Conservation (phyloP, 2,329 filamentous ascomycete genomes). For the Fusarium sp. region DNA sequence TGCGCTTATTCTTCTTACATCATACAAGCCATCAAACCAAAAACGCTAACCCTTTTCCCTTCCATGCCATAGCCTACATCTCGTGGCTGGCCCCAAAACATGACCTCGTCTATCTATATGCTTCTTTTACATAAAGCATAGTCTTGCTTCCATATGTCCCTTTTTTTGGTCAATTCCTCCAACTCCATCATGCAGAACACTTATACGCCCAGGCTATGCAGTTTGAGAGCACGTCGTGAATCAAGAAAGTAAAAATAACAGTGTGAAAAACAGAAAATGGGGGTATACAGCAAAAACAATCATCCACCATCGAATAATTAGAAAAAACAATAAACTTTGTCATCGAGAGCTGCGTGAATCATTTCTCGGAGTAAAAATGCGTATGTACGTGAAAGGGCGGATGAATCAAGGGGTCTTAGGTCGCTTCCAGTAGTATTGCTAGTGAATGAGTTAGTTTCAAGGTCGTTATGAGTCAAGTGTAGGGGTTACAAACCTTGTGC, state of each 20-base stretch:
- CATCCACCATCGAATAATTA: slow-evolving; percentile 23
- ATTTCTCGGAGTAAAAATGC: slow-evolving; percentile 11
- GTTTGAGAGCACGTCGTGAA: slow-evolving; percentile 26
- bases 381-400: slow-evolving; percentile 25
- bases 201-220: slow-evolving; percentile 46
- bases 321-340: slow-evolving; percentile 13
- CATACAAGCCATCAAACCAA: slow-evolving; percentile 16
- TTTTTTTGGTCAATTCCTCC: slow-evolving; percentile 12
- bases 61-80: background rate
- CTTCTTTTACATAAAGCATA: background rate
- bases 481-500: slow-evolving; percentile 80
- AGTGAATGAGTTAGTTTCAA: slow-evolving; percentile 33
- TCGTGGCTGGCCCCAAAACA: background rate
- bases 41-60: slow-evolving; percentile 3
- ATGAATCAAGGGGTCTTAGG: slow-evolving; percentile 65
- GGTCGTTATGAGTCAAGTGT: background rate
- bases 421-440: slow-evolving; percentile 79
- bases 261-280: slow-evolving; percentile 18
- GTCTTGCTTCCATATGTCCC: background rate
- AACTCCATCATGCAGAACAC: slow-evolving; percentile 41
- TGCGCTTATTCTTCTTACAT: slow-evolving; percentile 22
- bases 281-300: slow-evolving; percentile 43
- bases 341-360: slow-evolving; percentile 13
- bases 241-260: slow-evolving; percentile 12
- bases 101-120: slow-evolving; percentile 7